phyloP scores from a whole-genome alignment of 2,329 filamentous ascomycete genomes.

The Colletotrichum sp. region DNA sequence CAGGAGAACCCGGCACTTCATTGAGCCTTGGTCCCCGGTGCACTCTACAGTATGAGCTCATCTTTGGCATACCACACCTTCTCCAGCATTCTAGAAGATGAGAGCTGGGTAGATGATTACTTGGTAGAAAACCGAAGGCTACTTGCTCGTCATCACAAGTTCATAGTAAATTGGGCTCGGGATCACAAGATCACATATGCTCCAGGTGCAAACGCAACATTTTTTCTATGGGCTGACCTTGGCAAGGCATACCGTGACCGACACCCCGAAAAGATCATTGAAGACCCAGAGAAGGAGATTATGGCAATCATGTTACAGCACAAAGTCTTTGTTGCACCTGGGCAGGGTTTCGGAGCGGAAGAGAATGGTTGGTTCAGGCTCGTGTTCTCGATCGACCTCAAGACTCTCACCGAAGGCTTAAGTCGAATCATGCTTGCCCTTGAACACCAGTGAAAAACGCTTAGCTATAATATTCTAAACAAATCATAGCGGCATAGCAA shows the following conservation, averaged over 20 bases:
- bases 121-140: not conserved
- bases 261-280: not conserved
- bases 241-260: not conserved
- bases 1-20: conserved; percentile 26
- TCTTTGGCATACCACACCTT: not conserved
- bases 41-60: not conserved
- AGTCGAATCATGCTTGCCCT: not conserved
- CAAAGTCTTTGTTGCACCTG: not conserved
- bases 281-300: not conserved
- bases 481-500: not conserved
- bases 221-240: not conserved
- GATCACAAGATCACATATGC: not conserved
- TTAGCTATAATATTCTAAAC: rapidly evolving
- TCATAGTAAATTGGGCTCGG: not conserved
- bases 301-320: not conserved
- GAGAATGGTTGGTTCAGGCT: not conserved
- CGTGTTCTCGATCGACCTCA: not conserved
- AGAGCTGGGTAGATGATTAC: not conserved
- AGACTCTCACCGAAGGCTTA: not conserved
- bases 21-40: not conserved
- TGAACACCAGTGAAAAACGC: not conserved
- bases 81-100: not conserved
- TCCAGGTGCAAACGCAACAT: not conserved
- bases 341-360: not conserved
- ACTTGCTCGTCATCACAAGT: not conserved